phyloP scores from a whole-genome alignment of 768 basidiomycete genomes.

The Suillus clintonianus region DNA sequence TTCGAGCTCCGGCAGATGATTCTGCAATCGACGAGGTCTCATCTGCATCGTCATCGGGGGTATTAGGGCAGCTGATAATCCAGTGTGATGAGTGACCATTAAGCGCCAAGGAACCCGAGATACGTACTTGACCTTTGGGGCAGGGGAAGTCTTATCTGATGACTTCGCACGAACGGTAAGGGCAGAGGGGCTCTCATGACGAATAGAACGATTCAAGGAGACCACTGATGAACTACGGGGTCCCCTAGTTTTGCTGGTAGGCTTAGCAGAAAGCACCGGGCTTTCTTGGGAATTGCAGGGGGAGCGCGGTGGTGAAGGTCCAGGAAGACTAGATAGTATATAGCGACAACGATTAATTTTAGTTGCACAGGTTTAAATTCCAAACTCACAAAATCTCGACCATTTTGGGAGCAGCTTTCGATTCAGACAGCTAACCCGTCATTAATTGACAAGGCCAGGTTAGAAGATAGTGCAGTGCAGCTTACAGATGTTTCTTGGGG shows the following conservation, averaged over 20 bases:
- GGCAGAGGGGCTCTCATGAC: slow-evolving; percentile 4
- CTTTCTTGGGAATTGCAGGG: slow-evolving; percentile 10
- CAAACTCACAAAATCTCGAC: slow-evolving; percentile 34
- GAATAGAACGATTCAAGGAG: not conserved
- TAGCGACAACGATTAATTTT: not conserved
- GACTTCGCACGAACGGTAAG: slow-evolving; percentile 6
- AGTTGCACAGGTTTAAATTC: not conserved
- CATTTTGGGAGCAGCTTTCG: slow-evolving; percentile 24
- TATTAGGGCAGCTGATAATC: slow-evolving; percentile 3
- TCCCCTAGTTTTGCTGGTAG: slow-evolving; percentile 18
- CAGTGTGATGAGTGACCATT: not conserved
- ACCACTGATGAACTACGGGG: slow-evolving; percentile 17
- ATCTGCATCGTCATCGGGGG: slow-evolving; percentile 28
- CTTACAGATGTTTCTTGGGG: slow-evolving; percentile 2
- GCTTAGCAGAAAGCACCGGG: slow-evolving; percentile 19
- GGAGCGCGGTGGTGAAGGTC: slow-evolving; percentile 22
- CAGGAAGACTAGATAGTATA: slow-evolving; percentile 22
- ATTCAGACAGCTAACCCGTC: slow-evolving; percentile 1
- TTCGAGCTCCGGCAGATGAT: slow-evolving; percentile 44
- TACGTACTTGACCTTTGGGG: not conserved
- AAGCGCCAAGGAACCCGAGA: not conserved
- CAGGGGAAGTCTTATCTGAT: not conserved
- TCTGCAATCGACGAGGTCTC: slow-evolving; percentile 58
- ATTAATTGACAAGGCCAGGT: not conserved
- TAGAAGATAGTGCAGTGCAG: not conserved